phyloP scores from a whole-genome alignment of 2,329 filamentous ascomycete genomes.

The Sclerotiophoma versabilis region DNA sequence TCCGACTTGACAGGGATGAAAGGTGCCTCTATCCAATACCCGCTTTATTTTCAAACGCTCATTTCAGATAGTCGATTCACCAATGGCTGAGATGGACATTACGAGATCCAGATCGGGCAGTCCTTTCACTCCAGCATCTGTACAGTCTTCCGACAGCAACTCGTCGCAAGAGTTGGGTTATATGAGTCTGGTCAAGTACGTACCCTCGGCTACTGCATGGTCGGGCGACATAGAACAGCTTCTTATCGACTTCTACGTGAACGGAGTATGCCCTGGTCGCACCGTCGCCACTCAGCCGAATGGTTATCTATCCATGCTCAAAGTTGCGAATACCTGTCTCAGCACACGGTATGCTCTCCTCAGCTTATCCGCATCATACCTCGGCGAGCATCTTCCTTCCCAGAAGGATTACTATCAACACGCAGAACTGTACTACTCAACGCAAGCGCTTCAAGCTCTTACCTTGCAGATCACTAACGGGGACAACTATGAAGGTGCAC shows the following conservation, averaged over 20 bases:
- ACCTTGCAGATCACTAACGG: conserved; percentile 37
- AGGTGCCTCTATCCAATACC: conserved; percentile 22
- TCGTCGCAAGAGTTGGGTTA: conserved; percentile 34
- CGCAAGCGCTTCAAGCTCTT: conserved; percentile 39
- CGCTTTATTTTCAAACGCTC: no score
- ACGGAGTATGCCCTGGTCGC: conserved; percentile 42
- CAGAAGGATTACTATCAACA: conserved; percentile 40
- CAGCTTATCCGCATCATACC: conserved; percentile 43
- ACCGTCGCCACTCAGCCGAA: conserved; percentile 37
- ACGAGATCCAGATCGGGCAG: conserved; percentile 34
- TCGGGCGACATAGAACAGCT: conserved; percentile 38
- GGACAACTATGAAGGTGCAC: conserved; percentile 38
- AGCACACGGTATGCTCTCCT: conserved; percentile 44
- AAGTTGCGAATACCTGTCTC: conserved; percentile 32
- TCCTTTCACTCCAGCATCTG: conserved; percentile 36
- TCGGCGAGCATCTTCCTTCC: conserved; percentile 38
- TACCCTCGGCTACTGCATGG: conserved; percentile 29
- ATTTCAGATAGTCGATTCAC: conserved; percentile 34
- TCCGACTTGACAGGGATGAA: conserved; percentile 41
- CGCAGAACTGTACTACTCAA: conserved; percentile 44
- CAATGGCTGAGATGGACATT: conserved; percentile 34
- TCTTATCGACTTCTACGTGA: conserved; percentile 42
- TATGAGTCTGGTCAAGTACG: conserved; percentile 40
- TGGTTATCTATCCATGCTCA: conserved; percentile 34
- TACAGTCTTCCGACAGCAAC: conserved; percentile 34